Base-by-base conservation (phyloP, 2,329 filamentous ascomycete genomes). In the Phaeosphaeriaceae sp. region DNA sequence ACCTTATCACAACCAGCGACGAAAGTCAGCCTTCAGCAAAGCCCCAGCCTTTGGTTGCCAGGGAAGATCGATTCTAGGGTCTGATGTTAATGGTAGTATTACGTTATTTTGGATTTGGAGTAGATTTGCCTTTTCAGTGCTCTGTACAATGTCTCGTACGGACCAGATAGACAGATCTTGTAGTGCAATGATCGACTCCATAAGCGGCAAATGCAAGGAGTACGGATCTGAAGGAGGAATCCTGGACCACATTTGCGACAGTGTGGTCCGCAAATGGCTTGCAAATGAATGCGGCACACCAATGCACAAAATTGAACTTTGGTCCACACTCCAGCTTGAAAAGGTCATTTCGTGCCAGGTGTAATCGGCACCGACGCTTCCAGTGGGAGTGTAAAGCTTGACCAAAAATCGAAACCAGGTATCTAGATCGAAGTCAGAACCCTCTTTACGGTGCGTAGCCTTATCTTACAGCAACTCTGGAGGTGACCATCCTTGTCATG, bases 341-440 rank as follows among this genome's bases (percentile, higher is more conserved):
- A 62, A 58, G 11, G 57, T 62, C 54, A 62, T 54, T 42, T 62
- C 54, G 18, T 56, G 46, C 57, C 57, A 62, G 0, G 28, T 46
- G 28, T 62, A 62, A 9, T 33, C 15, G 3, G 11, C 12, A 17
- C 9, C 12, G 4, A 42, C 33, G 9, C 29, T 30, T n/a, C n/a
- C n/a, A n/a, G n/a, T n/a, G n/a, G n/a, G n/a, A n/a, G n/a, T n/a
- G n/a, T n/a, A n/a, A n/a, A n/a, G n/a, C 18, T 63, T 63, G 32
- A 58, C 33, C 11, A 58, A 12, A 21, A 59, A 12, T n/a, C 56
- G 56, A 15, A 54, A 56, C 55, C 54, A 56, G 11, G 48, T 49
- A 21, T 52, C 56, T 59, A 12, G 7, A 13, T 28, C 11, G 42
- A 29, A 1, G 12, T 5, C n/a, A 32, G 1, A 2, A 17, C 16